Evolutionary conservation across 306 rosid genomes (phyloP).

Genomic region (Inga laurina): DNA sequence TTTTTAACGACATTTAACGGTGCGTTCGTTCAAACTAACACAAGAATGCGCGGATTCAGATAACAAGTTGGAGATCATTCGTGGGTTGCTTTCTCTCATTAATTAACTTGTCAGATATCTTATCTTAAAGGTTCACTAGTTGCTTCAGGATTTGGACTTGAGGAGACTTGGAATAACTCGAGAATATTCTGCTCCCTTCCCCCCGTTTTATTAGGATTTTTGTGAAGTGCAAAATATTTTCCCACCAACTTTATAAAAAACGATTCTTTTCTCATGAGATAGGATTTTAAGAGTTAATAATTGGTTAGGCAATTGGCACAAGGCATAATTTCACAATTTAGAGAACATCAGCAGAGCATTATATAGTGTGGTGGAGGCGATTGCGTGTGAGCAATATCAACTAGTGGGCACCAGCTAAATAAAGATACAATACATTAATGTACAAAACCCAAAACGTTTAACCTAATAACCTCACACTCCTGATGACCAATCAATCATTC

Average conservation of each 20-base stretch:
- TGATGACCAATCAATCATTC: conserved; percentile 15
- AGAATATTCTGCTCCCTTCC: not conserved
- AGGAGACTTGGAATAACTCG: not conserved
- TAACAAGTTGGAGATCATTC: not conserved
- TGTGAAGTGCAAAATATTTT: conserved; percentile 14
- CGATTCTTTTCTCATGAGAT: conserved; percentile 22
- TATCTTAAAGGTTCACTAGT: not conserved
- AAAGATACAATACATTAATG: conserved; percentile 39
- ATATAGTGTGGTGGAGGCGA: not conserved
- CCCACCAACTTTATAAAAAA: not conserved
- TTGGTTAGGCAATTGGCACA: conserved; percentile 5
- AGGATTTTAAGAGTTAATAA: conserved; percentile 23
- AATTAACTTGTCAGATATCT: not conserved
- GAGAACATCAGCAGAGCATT: conserved; percentile 3
- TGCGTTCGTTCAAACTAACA: conserved; percentile 17
- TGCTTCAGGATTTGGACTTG: not conserved
- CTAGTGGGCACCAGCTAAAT: conserved; percentile 21
- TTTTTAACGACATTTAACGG: conserved; percentile 24
- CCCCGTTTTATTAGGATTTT: not conserved
- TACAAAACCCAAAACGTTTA: conserved; percentile 38
- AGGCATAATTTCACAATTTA: conserved; percentile 20
- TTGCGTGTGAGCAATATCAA: conserved; percentile 28
- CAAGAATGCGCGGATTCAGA: conserved; percentile 26
- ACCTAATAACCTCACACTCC: conserved; percentile 39
- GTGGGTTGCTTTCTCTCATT: not conserved